phyloP scores from a whole-genome alignment of 2,329 filamentous ascomycete species.

The Stachybotrys echinatus region DNA sequence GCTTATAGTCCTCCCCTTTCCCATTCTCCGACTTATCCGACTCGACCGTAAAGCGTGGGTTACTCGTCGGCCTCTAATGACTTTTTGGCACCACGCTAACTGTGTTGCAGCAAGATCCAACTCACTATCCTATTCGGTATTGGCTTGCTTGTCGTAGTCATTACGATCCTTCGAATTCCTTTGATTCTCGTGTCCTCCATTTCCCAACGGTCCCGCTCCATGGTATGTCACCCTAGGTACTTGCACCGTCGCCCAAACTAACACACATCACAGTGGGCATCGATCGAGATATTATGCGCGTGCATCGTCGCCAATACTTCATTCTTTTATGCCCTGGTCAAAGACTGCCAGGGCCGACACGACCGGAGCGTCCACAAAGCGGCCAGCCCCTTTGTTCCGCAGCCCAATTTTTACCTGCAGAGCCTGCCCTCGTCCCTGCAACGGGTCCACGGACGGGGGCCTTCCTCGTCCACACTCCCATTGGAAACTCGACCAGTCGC shows the following conservation, averaged over 20 bases:
- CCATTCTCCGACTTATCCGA: slow-evolving; percentile 17
- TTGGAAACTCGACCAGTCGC: not conserved
- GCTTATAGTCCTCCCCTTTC: slow-evolving; percentile 22
- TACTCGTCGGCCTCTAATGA: fast-evolving
- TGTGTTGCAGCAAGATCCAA: slow-evolving; percentile 9
- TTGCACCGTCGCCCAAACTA: not conserved
- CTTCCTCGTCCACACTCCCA: not conserved
- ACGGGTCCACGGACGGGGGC: not conserved
- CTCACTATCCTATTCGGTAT: slow-evolving; percentile 19
- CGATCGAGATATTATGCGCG: slow-evolving; percentile 25
- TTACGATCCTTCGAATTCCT: slow-evolving; percentile 22
- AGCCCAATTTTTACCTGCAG: slow-evolving; percentile 7
- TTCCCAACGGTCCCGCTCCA: slow-evolving; percentile 21
- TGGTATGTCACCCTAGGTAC: slow-evolving; percentile 9
- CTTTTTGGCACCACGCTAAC: not conserved
- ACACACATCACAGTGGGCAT: slow-evolving; percentile 17
- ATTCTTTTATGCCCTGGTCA: slow-evolving; percentile 21
- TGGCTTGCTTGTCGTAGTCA: slow-evolving; percentile 17
- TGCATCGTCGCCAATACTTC: slow-evolving; percentile 24
- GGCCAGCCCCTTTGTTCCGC: not conserved
- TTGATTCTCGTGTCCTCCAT: slow-evolving; percentile 21
- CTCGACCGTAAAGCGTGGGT: slow-evolving; percentile 13
- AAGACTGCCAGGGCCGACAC: slow-evolving; percentile 19
- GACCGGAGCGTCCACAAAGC: slow-evolving; percentile 4
- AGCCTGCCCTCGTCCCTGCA: slow-evolving; percentile 1